Evolutionary conservation across 2,329 filamentous ascomycete genomes (phyloP), one percentile per base, ranked within the genome.

Genomic region (Monosporascus sp.): DNA sequence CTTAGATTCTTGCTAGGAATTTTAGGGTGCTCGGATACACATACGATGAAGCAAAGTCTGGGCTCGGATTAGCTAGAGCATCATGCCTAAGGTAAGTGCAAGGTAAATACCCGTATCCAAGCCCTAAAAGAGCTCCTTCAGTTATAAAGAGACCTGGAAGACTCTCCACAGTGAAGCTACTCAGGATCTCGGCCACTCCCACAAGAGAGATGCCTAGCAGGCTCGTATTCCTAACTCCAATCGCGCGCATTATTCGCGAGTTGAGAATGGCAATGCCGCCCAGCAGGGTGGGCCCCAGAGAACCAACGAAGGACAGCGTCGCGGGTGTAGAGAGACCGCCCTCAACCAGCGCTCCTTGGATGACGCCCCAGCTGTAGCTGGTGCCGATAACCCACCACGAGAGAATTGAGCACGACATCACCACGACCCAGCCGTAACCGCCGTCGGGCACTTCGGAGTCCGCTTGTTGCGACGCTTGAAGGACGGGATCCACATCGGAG

Each of bases 301-400:
- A 84, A 86, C 82, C 83, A 3, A 86, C 78, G 56, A 84, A 86
- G 2, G 81, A 77, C 22, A 86, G 69, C 1, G 78, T 82, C 0
- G 77, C 77, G 0, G 81, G 71, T 0, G 73, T 73, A 0, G 74
- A 73, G 1, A 83, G 66, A 0, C 71, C 70, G 9, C 76, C 67
- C 36, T 76, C 67, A 3, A 84, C 76, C 1, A 86, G 72, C 0
- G 76, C 81, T 4, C 74, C 73, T 65, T 87, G 83, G 47, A 85
- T 69, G 0, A 87, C 75, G 24, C 83, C 84, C 82, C 83, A 86
- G 57, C 74, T 76, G 61, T 83, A 83, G 7, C 74, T 74, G 0
- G 75, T 80, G 49, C 82, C 82, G 48, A 80, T 75, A 50, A 78
- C 73, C 80, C 79, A 83, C 71, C 80, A 85, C 2, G 77, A 73